Evolutionary conservation across 805 yeast species (phyloP).

Genomic region (Ogataea pini): DNA sequence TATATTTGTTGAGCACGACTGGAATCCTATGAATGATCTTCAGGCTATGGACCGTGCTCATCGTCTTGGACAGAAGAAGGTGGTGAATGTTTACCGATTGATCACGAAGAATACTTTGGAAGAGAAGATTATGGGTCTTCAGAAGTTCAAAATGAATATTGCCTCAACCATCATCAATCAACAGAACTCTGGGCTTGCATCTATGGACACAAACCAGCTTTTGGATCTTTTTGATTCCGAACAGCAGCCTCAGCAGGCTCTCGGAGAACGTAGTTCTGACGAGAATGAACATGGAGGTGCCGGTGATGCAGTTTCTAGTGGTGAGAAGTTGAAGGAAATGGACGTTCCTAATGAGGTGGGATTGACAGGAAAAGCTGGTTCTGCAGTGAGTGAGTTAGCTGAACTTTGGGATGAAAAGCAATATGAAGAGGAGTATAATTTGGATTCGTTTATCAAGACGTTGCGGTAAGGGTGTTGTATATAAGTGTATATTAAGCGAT

Average conservation of each 20-base stretch:
- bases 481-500: constrained; percentile 5
- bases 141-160: constrained; percentile 94
- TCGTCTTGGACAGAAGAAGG: constrained; percentile 95
- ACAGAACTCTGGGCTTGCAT: constrained; percentile 91
- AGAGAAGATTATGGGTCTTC: constrained; percentile 97
- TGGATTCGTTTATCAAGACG: constrained; percentile 88
- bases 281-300: constrained; percentile 23
- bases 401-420: constrained; percentile 97
- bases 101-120: constrained; percentile 92
- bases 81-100: constrained; percentile 92
- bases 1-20: constrained; percentile 97
- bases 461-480: constrained; percentile 34
- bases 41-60: constrained; percentile 99
- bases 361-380: constrained; percentile 80
- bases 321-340: constrained; percentile 22
- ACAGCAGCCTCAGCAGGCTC: constrained; percentile 38
- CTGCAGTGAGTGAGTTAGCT: constrained; percentile 83
- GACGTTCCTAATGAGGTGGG: constrained; percentile 64
- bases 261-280: constrained; percentile 25
- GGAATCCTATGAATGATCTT: constrained; percentile 99
- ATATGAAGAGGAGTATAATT: constrained; percentile 94
- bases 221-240: constrained; percentile 85
- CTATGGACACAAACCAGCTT: constrained; percentile 96
- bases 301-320: constrained; percentile 24
- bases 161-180: constrained; percentile 96